phyloP scores from a whole-genome alignment of 1,284 basidiomycete genomes.

The Marasmius fiardii region DNA sequence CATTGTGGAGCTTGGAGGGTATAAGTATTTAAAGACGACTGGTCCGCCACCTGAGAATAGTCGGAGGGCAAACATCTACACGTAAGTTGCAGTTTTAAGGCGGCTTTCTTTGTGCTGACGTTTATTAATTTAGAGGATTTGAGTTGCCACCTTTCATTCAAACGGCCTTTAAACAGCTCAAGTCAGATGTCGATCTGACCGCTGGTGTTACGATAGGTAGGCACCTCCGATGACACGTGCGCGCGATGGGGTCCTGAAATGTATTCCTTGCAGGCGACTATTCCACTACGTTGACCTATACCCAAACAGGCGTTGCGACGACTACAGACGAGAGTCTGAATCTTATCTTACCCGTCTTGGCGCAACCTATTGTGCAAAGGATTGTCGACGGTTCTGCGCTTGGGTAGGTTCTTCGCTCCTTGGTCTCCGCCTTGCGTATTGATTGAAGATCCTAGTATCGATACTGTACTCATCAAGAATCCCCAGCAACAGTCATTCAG shows the following conservation, averaged over 20 bases:
- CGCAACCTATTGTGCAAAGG: slow-evolving; percentile 78
- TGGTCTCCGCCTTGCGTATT: not conserved
- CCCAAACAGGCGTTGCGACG: slow-evolving; percentile 56
- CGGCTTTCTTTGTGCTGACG: not conserved
- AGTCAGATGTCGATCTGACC: slow-evolving; percentile 59
- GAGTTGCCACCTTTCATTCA: slow-evolving; percentile 66
- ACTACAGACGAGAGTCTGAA: slow-evolving; percentile 61
- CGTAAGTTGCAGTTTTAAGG: slow-evolving; percentile 32
- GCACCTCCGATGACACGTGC: not conserved
- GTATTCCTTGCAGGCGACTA: slow-evolving; percentile 18
- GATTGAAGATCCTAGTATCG: slow-evolving; percentile 36
- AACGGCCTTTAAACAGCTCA: slow-evolving; percentile 62
- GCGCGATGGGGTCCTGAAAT: not conserved
- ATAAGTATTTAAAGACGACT: slow-evolving; percentile 52
- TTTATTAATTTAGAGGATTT: slow-evolving; percentile 47
- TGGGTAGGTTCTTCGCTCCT: slow-evolving; percentile 35
- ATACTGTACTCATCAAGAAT: slow-evolving; percentile 56
- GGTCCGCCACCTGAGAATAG: slow-evolving; percentile 29
- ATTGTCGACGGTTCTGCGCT: slow-evolving; percentile 62
- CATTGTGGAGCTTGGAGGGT: slow-evolving; percentile 69
- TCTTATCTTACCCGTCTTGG: slow-evolving; percentile 68
- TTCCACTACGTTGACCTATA: slow-evolving; percentile 67
- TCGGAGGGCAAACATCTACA: slow-evolving; percentile 49
- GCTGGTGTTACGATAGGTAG: slow-evolving; percentile 59
- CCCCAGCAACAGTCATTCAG: slow-evolving; percentile 59